A percentile compares a stretch with the other conserved stretches of the same genome.
phyloP scores from a whole-genome alignment of 2,329 filamentous ascomycete genomes.

The Aspergillus sojae region DNA sequence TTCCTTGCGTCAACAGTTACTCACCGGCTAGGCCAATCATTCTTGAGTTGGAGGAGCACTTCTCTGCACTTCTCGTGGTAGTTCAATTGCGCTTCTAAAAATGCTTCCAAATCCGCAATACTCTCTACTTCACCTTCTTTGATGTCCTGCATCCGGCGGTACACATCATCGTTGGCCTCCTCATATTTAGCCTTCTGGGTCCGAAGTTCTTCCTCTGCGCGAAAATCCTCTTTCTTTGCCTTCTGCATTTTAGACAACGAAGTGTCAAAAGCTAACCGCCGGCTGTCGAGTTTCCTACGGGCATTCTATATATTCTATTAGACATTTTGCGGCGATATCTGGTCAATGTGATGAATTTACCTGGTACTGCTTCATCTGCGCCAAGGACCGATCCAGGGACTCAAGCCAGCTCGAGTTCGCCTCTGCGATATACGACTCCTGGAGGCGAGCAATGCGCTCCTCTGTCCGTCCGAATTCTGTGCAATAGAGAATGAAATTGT shows the following conservation, averaged over 20 bases:
- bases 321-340: background rate
- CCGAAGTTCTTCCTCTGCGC: constrained; percentile 88
- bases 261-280: constrained; percentile 87
- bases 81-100: constrained; percentile 85
- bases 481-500: background rate
- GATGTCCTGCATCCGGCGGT: constrained; percentile 92
- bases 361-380: constrained; percentile 98
- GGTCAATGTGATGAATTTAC: constrained; percentile 50
- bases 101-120: constrained; percentile 74
- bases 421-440: constrained; percentile 78
- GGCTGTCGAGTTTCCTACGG: constrained; percentile 90
- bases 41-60: constrained; percentile 70
- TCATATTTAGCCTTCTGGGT: constrained; percentile 94
- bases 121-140: constrained; percentile 87
- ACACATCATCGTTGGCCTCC: constrained; percentile 89
- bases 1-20: background rate
- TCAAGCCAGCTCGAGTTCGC: constrained; percentile 86
- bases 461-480: constrained; percentile 81
- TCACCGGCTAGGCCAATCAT: constrained; percentile 66
- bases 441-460: constrained; percentile 80
- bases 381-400: constrained; percentile 82
- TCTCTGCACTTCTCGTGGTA: constrained; percentile 92
- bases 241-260: constrained; percentile 90
- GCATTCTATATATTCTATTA: constrained; percentile 57
- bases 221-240: constrained; percentile 89